These are phyloP conservation scores for Cetradonia linearis DNA, from an alignment of 495 filamentous ascomycete genomes.

Conservation along the genomic window DNA sequence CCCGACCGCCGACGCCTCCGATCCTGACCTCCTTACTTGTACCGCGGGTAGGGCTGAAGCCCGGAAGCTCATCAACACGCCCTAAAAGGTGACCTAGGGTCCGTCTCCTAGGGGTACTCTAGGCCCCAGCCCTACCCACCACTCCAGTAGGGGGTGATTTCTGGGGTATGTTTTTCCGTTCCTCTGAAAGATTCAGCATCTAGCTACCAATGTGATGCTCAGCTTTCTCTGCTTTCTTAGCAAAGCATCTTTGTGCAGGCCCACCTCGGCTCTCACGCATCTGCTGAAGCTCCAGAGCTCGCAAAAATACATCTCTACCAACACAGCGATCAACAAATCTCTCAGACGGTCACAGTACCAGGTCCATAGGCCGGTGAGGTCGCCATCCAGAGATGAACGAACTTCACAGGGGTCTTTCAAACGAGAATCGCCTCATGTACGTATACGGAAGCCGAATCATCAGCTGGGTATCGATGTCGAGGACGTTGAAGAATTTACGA, in stretches of 20 bases:
- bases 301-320: slow-evolving; percentile 12
- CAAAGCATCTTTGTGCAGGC: not conserved
- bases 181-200: not conserved
- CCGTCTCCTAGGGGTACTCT: too few relatives aligned
- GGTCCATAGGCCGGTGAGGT: not conserved
- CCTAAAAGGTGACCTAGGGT: too few relatives aligned
- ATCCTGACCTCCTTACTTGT: too few relatives aligned
- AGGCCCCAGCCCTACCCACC: too few relatives aligned
- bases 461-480: slow-evolving; percentile 2
- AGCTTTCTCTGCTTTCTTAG: not conserved
- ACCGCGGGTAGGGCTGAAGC: too few relatives aligned
- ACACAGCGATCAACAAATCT: slow-evolving; percentile 23
- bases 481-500: not conserved
- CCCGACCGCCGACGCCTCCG: not conserved
- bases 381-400: not conserved
- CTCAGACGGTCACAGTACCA: slow-evolving; percentile 16
- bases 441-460: slow-evolving; percentile 8
- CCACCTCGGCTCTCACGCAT: too few relatives aligned
- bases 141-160: too few relatives aligned
- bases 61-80: too few relatives aligned
- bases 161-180: not conserved
- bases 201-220: slow-evolving; percentile 10
- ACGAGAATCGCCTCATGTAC: not conserved
- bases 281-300: not conserved
- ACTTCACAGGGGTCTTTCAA: not conserved